These are phyloP conservation scores for Gnomoniopsis sp. DNA, from an alignment of 2,329 filamentous ascomycete genomes.

Conservation along the genomic window DNA sequence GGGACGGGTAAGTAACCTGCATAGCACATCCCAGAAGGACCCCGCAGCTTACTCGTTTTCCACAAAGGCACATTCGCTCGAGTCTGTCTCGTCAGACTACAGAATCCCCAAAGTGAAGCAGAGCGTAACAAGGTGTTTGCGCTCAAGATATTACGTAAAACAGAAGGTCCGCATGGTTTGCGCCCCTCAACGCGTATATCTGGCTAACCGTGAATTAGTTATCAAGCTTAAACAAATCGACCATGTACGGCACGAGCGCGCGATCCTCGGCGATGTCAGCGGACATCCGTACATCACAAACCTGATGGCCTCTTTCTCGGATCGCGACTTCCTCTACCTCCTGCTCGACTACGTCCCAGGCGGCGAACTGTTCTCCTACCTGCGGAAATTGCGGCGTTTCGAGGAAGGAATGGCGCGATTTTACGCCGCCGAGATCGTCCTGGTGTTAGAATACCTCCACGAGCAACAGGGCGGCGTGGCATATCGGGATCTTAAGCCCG, in stretches of 20 bases:
- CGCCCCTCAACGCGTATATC: constrained; percentile 3
- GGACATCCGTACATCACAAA: constrained; percentile 82
- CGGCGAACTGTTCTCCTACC: constrained; percentile 80
- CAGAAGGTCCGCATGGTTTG: constrained; percentile 38
- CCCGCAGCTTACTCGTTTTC: background rate
- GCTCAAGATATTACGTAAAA: constrained; percentile 74
- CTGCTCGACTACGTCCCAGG: constrained; percentile 80
- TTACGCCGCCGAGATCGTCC: constrained; percentile 79
- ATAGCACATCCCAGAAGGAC: background rate
- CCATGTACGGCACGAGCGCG: constrained; percentile 80
- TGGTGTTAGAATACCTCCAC: constrained; percentile 78
- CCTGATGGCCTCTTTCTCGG: constrained; percentile 75
- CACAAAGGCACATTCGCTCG: constrained; percentile 71
- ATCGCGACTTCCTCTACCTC: constrained; percentile 76
- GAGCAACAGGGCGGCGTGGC: constrained; percentile 74
- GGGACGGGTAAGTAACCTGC: constrained; percentile 59
- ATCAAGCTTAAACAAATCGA: constrained; percentile 84
- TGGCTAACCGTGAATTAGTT: constrained; percentile 40
- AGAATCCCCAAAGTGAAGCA: constrained; percentile 41
- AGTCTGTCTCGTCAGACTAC: constrained; percentile 72
- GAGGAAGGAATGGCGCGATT: constrained; percentile 75
- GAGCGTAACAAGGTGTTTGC: constrained; percentile 70
- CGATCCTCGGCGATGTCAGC: constrained; percentile 71
- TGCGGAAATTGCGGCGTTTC: constrained; percentile 74
- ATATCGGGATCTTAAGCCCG: constrained; percentile 78